A percentile compares a stretch with the other conserved stretches of the same genome.
These are phyloP conservation scores for Miscanthus lutarioriparius DNA, from an alignment of 176 grass and related monocot genomes.

Conservation along the genomic window DNA sequence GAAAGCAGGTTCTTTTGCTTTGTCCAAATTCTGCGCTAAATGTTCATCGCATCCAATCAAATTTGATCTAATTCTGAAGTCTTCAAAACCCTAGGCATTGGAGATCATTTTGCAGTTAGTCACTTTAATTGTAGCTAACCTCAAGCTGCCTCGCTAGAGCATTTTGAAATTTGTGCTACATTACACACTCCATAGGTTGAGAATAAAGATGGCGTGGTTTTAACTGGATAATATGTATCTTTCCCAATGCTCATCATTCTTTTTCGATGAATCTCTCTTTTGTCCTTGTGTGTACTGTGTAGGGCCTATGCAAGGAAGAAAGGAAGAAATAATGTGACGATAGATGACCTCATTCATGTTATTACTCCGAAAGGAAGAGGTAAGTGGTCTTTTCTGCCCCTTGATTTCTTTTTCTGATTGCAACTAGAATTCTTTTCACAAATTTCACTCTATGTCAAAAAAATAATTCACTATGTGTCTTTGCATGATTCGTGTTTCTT, in stretches of 20 bases:
- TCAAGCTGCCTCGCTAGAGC: neutral
- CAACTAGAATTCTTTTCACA: neutral
- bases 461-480: neutral
- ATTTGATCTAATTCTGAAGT: neutral
- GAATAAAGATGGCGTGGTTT: constrained; percentile 6
- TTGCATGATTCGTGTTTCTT: neutral
- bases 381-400: constrained; percentile 34
- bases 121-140: neutral
- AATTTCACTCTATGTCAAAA: neutral
- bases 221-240: neutral
- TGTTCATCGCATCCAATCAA: neutral
- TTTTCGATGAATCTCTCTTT: neutral
- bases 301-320: constrained; percentile 96
- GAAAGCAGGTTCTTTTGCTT: neutral
- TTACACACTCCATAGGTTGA: neutral
- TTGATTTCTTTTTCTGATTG: constrained; percentile 12
- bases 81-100: constrained; percentile 2
- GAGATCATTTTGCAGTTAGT: neutral
- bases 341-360: constrained; percentile 96
- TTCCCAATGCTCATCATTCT: neutral
- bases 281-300: constrained; percentile 35
- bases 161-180: constrained; percentile 19
- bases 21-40: neutral
- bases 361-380: constrained; percentile 98
- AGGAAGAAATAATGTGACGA: constrained; percentile 94